phyloP scores from a whole-genome alignment of 805 yeast species.

The Myxozyma neotropica region DNA sequence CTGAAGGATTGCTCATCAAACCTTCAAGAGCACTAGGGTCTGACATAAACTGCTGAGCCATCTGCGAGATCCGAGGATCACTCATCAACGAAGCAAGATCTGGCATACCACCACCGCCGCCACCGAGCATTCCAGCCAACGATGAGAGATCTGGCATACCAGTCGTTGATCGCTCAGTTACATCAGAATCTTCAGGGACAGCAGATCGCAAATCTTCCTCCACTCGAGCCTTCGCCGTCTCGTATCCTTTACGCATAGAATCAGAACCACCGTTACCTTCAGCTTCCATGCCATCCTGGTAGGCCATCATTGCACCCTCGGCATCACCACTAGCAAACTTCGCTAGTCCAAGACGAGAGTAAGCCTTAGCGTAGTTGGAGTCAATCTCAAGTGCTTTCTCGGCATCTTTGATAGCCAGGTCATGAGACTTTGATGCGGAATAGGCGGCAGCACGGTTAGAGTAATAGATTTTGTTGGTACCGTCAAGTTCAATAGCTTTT shows the following conservation, averaged over 20 bases:
- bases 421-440: conserved; percentile 74
- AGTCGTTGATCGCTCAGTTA: conserved; percentile 21
- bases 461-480: conserved; percentile 76
- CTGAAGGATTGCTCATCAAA: conserved; percentile 76
- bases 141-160: conserved; percentile 80
- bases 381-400: conserved; percentile 75
- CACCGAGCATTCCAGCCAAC: conserved; percentile 59
- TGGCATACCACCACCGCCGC: conserved; percentile 74
- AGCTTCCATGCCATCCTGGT: conserved; percentile 78
- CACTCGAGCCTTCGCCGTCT: conserved; percentile 86
- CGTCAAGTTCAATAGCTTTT: conserved; percentile 70
- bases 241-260: conserved; percentile 90
- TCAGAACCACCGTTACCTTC: conserved; percentile 86
- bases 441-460: conserved; percentile 98
- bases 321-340: conserved; percentile 93
- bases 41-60: conserved; percentile 85
- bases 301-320: conserved; percentile 86
- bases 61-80: conserved; percentile 90
- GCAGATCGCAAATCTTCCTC: conserved; percentile 57
- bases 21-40: conserved; percentile 76
- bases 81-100: conserved; percentile 69
- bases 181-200: conserved; percentile 31
- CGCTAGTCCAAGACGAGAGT: conserved; percentile 93
- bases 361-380: conserved; percentile 85
- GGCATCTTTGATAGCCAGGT: conserved; percentile 81